Base-by-base conservation (phyloP, 345 rosid species). In the Mangifera indica region DNA sequence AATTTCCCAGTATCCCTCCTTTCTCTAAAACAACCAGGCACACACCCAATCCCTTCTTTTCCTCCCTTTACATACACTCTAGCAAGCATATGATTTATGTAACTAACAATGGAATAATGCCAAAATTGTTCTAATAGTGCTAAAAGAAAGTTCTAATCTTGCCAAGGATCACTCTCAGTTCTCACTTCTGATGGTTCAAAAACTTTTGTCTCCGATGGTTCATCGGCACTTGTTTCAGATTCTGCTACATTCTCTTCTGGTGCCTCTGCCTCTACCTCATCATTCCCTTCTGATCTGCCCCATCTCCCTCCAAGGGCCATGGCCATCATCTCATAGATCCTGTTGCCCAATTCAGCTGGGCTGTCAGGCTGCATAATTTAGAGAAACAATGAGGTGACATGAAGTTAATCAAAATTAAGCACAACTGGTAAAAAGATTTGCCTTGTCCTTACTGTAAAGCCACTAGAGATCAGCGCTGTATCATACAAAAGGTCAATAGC, bases 301-400 rank as follows among this genome's bases (percentile, higher is more conserved):
- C 99, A 96, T 87, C 97, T 88, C 63, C 98, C 98, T 46, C 98
- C 98, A 14, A 96, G 88, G 20, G 99, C 99, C 89, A 96, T 85
- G 0, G 94, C 91, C 96, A 96, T 96, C 95, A 96, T 93, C 82
- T 96, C 97, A 13, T 96, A 93, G 65, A 96, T 93, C 86, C 91
- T 96, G 86, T 83, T 90, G 44, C 99, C 99, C 66, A 96, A 71
- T 74, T 93, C 96, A 0, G 97, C 93, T 13, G 98, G 99, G 78
- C 92, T 96, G 69, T 93, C 99, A 20, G 99, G 99, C 99, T 95
- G 89, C 78, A 74, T 62, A 4, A 62, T 66, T 29, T 71, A 67
- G 20, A 61, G 48, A 64, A 59, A 3, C 21, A 9, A 65, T 24
- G 44, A 78, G 25, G 24, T 69, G 18, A 52, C 60, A 37, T 15